These are phyloP conservation scores for Salvia miltiorrhiza DNA, from an alignment of 257 asterid genomes.

Conservation along the genomic window DNA sequence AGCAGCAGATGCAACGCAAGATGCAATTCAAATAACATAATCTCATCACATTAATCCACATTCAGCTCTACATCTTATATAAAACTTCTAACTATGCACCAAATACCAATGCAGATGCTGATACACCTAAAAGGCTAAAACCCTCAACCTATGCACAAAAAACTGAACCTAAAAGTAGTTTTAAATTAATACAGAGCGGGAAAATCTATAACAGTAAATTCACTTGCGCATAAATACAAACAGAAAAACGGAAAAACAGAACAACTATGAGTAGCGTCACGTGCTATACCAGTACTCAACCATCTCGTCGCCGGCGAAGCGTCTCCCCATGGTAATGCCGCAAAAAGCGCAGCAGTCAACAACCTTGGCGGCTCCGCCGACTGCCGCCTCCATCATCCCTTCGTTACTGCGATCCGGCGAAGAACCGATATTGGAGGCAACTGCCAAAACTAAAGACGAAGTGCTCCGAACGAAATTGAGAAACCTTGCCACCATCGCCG, in stretches of 20 bases:
- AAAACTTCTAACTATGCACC: neutral
- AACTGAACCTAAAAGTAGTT: neutral
- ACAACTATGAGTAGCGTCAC: neutral
- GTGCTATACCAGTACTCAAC: conserved; percentile 55
- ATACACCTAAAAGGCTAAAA: neutral
- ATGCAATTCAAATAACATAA: neutral
- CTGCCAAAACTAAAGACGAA: conserved; percentile 55
- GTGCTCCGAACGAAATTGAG: conserved; percentile 50
- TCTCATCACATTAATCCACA: neutral
- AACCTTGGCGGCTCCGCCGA: conserved; percentile 14
- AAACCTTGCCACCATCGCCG: conserved; percentile 37
- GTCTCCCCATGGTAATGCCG: conserved; percentile 32
- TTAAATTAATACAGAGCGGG: neutral
- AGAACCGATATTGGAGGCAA: conserved; percentile 44
- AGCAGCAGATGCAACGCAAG: neutral
- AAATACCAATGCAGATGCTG: conserved; percentile 3
- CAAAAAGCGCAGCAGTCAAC: conserved; percentile 53
- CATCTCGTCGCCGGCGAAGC: conserved; percentile 54
- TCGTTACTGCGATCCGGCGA: conserved; percentile 4
- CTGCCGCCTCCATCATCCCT: conserved; percentile 27
- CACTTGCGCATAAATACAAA: neutral
- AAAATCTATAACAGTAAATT: neutral
- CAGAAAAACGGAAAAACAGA: too few relatives aligned
- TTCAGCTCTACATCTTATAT: neutral
- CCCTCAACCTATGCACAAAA: neutral